phyloP scores from a whole-genome alignment of 2,329 filamentous ascomycete species.

The Colletotrichum sp. region DNA sequence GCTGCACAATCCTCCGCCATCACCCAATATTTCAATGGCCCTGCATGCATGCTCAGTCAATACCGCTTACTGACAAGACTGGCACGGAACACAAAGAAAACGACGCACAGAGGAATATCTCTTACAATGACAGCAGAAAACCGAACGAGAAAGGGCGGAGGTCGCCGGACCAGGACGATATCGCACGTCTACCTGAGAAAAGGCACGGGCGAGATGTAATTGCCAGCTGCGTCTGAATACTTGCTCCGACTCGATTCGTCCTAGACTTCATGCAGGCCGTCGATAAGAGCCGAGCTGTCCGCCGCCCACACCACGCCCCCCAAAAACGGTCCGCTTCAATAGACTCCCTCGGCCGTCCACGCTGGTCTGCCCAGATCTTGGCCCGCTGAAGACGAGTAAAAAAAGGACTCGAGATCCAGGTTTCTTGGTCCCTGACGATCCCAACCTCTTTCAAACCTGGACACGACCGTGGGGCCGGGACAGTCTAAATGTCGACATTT shows the following conservation, averaged over 20 bases:
- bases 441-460: neutral
- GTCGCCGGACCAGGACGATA: neutral
- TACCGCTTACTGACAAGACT: neutral
- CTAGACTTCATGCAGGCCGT: neutral
- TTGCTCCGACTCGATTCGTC: neutral
- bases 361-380: neutral
- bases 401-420: neutral
- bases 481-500: neutral
- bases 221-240: neutral
- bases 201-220: neutral
- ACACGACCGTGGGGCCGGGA: neutral
- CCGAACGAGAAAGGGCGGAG: neutral
- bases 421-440: neutral
- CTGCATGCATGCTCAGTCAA: conserved; percentile 13
- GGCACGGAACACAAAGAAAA: neutral
- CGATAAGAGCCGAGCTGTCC: neutral
- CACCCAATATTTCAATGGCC: conserved; percentile 6
- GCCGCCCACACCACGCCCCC: neutral
- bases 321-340: neutral
- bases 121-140: neutral
- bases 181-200: neutral
- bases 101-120: neutral
- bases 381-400: neutral
- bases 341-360: neutral
- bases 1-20: conserved; percentile 16